Evolutionary conservation across 768 basidiomycete genomes (phyloP).

Genomic region (Neoboletus brunneissimus): DNA sequence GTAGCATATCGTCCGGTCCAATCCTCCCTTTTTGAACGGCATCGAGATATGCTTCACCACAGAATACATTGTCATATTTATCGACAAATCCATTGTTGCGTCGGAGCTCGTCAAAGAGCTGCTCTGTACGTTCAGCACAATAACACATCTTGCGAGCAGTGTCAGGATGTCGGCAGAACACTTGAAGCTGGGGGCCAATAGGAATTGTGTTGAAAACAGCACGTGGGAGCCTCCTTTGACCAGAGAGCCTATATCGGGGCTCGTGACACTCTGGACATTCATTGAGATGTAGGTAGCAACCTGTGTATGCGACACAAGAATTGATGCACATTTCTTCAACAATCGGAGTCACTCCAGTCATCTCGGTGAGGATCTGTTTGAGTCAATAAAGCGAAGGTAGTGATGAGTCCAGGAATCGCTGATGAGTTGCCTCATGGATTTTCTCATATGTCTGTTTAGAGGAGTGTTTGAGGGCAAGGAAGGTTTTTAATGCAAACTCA

Average conservation of each 20-base stretch:
- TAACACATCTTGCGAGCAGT: neutral
- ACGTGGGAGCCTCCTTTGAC: too few species aligned
- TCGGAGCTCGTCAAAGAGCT: neutral
- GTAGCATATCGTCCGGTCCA: neutral
- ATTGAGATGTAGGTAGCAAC: neutral
- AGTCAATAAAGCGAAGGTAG: too few species aligned
- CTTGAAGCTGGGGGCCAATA: neutral
- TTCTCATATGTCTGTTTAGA: neutral
- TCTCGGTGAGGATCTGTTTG: too few species aligned
- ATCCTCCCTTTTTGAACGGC: neutral
- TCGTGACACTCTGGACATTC: neutral
- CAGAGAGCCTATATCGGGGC: neutral
- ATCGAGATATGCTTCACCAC: neutral
- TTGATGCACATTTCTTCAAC: neutral
- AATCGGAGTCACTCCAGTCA: too few species aligned
- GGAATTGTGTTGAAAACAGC: neutral
- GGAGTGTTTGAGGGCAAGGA: neutral
- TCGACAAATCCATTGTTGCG: neutral
- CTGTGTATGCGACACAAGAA: neutral
- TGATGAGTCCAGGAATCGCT: too few species aligned
- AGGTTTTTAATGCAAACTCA: neutral
- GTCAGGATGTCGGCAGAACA: neutral
- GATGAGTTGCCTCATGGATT: too few species aligned
- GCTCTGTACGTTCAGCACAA: accelerated
- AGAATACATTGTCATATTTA: neutral